Base-by-base conservation (phyloP, 2,329 filamentous ascomycete genomes). In the Colletotrichum abscissum region DNA sequence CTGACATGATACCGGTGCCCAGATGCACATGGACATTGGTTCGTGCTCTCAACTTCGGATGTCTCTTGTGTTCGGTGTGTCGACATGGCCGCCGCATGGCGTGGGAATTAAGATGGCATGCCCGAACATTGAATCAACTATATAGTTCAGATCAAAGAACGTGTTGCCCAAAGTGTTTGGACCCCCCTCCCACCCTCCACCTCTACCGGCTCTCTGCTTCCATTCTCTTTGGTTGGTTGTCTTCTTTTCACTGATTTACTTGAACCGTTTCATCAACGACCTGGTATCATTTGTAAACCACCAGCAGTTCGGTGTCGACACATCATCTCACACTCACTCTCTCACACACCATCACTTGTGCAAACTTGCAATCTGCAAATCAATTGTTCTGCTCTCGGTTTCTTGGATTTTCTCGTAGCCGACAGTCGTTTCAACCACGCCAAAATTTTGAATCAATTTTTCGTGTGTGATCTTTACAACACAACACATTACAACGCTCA, bases 141-240 rank as follows among this genome's bases (percentile, higher is more conserved):
- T 70, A 70, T 70, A 73, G 70, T 70, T 73, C 67, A 62, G 70
- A 73, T 62, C 60, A 56, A 70, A 52, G 70, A 73, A 73, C 67
- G 60, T 24, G 46, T 52, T 19, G 60, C 60, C 65, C 14, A 68
- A 24, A 54, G 24, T 49, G 35, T 57, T 66, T 65, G 55, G 60
- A 56, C 60, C 60, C 49, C 28, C 28, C 9, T 24, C 38, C 59
- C 35, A 22, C 33, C 46, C 55, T 67, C n/a, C 52, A 55, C 54
- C 54, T 55, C 58, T 55, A 59, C 59, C 35, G 56, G 33, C 26
- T 30, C 42, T 70, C 55, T 65, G 56, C 67, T 33, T 60, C 62
- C 60, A 62, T 60, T 69, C 66, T 55, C 68, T 72, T 64, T 55
- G 46, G 58, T 64, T 70, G 68, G 46, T 56, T 22, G 14, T 46